These are phyloP conservation scores for Entrophospora sp. DNA, from an alignment of 192 early-diverging fungal species.

Conservation along the genomic window DNA sequence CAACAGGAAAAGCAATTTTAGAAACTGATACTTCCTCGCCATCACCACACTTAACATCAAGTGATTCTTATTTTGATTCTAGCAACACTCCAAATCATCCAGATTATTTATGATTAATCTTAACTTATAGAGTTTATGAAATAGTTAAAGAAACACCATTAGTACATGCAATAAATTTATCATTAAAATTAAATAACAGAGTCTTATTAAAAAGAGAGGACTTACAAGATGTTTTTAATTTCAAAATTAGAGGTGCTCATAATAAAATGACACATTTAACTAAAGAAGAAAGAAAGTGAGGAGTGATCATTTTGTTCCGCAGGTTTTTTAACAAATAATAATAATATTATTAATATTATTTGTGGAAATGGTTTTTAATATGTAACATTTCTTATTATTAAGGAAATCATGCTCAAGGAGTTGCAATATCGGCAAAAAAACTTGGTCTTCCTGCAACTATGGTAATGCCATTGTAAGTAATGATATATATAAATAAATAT, in stretches of 20 bases:
- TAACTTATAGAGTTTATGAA: conserved; percentile 93
- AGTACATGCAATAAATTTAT: conserved; percentile 74
- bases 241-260: conserved; percentile 97
- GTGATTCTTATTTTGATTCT: no score
- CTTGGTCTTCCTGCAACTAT: conserved; percentile 91
- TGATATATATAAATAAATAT: no score
- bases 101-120: conserved; percentile 90
- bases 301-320: conserved; percentile 95
- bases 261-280: conserved; percentile 83
- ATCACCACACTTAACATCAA: no score
- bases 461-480: conserved; percentile 79
- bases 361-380: no score
- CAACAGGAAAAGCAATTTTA: no score
- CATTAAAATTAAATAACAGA: conserved; percentile 52
- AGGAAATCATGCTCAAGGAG: conserved; percentile 96
- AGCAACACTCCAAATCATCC: no score
- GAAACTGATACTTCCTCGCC: no score
- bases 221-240: conserved; percentile 93
- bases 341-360: background rate
- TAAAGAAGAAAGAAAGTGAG: conserved; percentile 63
- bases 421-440: conserved; percentile 85
- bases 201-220: conserved; percentile 94
- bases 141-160: conserved; percentile 89
- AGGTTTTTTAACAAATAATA: no score
- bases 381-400: background rate